Percentiles rank a stretch among this genome's conserved stretches.
Conservation (phyloP, 2,329 filamentous ascomycete species). For the Periconia sp. region DNA sequence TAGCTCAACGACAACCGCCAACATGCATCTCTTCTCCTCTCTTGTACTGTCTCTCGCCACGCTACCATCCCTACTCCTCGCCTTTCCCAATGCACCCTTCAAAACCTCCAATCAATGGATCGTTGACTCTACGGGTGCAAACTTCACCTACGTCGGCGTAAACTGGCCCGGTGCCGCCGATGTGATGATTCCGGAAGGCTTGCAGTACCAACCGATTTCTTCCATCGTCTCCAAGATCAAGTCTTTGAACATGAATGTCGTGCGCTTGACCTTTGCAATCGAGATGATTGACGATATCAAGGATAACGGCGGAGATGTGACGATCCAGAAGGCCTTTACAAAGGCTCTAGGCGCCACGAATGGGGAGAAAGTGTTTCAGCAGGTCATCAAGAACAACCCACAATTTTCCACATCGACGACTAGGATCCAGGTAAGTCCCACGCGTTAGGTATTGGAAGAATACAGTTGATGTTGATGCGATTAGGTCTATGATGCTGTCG, state of each 20-base stretch:
- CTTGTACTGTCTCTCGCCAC: constrained; percentile 20
- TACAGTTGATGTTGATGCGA: not conserved
- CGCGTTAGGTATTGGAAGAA: not conserved
- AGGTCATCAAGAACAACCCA: constrained; percentile 65
- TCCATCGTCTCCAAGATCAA: constrained; percentile 61
- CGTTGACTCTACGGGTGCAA: constrained; percentile 46
- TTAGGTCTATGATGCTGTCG: constrained; percentile 59
- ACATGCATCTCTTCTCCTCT: constrained; percentile 24
- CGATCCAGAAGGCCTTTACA: constrained; percentile 36
- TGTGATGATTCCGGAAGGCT: constrained; percentile 64
- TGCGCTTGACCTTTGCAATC: constrained; percentile 67
- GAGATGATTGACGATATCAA: constrained; percentile 58
- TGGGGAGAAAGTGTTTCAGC: constrained; percentile 56
- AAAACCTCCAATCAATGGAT: constrained; percentile 48
- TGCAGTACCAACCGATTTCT: constrained; percentile 61
- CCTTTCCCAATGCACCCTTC: constrained; percentile 38
- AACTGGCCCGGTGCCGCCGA: constrained; percentile 69
- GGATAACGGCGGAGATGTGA: constrained; percentile 40
- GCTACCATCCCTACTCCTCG: constrained; percentile 26
- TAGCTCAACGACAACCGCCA: not conserved
- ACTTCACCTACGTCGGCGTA: constrained; percentile 65
- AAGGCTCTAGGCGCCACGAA: constrained; percentile 49
- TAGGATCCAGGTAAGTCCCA: constrained; percentile 48
- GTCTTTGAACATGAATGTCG: constrained; percentile 64
- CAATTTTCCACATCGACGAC: constrained; percentile 57